These are phyloP conservation scores for Violaceomyces palustris DNA, from an alignment of 1,284 basidiomycete genomes.

Conservation along the genomic window DNA sequence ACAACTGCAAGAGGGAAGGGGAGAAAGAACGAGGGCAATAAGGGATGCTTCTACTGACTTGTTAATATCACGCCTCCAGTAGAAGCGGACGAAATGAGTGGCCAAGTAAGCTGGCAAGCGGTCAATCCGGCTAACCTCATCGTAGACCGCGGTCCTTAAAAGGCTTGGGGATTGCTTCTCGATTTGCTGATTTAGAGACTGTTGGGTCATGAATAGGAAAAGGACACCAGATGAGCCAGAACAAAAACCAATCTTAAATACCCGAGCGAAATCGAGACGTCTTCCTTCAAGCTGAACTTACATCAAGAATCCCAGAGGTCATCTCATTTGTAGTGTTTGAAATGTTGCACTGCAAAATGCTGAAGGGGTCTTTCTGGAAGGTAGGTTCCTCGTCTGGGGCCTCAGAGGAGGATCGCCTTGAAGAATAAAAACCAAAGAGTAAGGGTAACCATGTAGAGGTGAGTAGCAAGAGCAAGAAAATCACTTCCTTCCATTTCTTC, in stretches of 20 bases:
- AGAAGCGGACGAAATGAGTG: slow-evolving; percentile 91
- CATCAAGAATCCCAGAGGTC: slow-evolving; percentile 77
- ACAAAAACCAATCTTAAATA: too few relatives aligned
- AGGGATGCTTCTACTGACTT: slow-evolving; percentile 54
- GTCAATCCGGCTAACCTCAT: slow-evolving; percentile 74
- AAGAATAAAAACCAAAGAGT: too few relatives aligned
- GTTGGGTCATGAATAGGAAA: too few relatives aligned
- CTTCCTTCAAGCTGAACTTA: too few relatives aligned
- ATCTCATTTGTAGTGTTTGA: slow-evolving; percentile 79
- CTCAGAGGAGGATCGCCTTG: slow-evolving; percentile 57
- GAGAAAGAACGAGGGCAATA: neutral
- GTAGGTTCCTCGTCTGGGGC: slow-evolving; percentile 71
- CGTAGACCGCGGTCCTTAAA: slow-evolving; percentile 75
- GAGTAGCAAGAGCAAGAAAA: neutral
- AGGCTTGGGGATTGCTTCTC: slow-evolving; percentile 79
- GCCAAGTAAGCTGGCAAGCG: slow-evolving; percentile 76
- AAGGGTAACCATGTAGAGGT: too few relatives aligned
- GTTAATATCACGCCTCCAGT: slow-evolving; percentile 83
- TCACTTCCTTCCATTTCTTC: neutral
- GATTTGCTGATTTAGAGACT: slow-evolving; percentile 73
- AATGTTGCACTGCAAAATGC: slow-evolving; percentile 93
- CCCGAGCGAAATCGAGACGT: too few relatives aligned
- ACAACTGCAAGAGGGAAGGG: too few relatives aligned
- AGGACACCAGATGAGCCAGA: slow-evolving; percentile 1
- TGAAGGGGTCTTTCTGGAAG: slow-evolving; percentile 66